These are phyloP conservation scores for Gamsiella multidivaricata DNA, from an alignment of 192 early-diverging fungal species.

Conservation along the genomic window DNA sequence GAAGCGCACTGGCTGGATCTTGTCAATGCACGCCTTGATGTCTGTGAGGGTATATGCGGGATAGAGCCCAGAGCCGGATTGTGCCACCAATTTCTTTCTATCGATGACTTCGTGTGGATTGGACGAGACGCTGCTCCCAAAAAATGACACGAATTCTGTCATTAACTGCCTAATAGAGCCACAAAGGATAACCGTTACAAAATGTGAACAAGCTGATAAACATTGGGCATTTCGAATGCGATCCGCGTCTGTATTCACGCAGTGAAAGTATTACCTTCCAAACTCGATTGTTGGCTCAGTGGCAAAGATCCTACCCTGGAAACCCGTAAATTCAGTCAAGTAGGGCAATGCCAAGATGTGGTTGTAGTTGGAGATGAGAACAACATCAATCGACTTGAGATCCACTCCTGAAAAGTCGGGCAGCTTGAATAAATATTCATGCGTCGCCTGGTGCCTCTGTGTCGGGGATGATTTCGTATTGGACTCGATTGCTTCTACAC, in stretches of 20 bases:
- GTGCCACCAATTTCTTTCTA: constrained; percentile 32
- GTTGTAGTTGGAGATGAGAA: constrained; percentile 80
- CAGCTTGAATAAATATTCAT: constrained; percentile 51
- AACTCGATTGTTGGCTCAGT: constrained; percentile 86
- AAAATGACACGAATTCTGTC: constrained; percentile 70
- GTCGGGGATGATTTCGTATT: background rate
- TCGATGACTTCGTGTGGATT: constrained; percentile 40
- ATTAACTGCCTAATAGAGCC: constrained; percentile 59
- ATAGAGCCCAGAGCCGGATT: constrained; percentile 30
- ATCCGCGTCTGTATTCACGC: too few species aligned
- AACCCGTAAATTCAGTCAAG: constrained; percentile 84
- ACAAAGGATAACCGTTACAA: background rate
- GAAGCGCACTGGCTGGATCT: constrained; percentile 69
- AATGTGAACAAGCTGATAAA: background rate
- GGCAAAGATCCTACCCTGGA: constrained; percentile 79
- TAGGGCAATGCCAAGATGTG: constrained; percentile 84
- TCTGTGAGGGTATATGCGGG: constrained; percentile 69
- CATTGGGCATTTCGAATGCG: too few species aligned
- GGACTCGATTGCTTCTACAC: background rate
- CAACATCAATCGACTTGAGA: constrained; percentile 76
- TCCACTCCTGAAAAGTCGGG: constrained; percentile 68
- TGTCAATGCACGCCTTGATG: constrained; percentile 66
- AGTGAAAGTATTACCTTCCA: constrained; percentile 66
- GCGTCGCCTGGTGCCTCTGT: too few species aligned
- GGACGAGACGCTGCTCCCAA: constrained; percentile 53